A percentile compares a stretch with the other conserved stretches of the same genome.
Conservation (phyloP, 176 grass and related monocot species). For the Zizania latifolia region DNA sequence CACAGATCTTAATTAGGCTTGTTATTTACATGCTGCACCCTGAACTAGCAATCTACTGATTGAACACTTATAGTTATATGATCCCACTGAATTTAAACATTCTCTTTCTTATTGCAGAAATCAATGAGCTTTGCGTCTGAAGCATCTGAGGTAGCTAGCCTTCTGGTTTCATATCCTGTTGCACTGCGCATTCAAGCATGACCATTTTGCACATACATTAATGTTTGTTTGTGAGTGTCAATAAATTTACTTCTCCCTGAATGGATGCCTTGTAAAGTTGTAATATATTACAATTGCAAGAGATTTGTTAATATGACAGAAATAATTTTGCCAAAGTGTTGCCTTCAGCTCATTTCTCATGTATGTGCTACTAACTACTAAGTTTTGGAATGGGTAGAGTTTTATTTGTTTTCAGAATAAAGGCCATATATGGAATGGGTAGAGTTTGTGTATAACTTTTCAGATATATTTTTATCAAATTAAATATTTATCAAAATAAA, state of each 20-base stretch:
- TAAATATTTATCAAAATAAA: background rate
- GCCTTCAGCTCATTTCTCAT: background rate
- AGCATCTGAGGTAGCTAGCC: constrained; percentile 56
- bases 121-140: constrained; percentile 57
- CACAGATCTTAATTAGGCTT: constrained; percentile 15
- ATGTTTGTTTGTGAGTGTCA: background rate
- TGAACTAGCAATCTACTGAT: constrained; percentile 10
- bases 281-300: background rate
- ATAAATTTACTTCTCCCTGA: background rate
- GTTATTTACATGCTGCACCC: constrained; percentile 16
- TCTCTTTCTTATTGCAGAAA: constrained; percentile 53
- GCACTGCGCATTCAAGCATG: background rate
- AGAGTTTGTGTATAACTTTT: background rate
- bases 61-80: background rate
- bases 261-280: background rate
- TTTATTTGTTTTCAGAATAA: background rate
- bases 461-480: background rate
- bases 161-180: constrained; percentile 26
- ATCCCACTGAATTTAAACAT: constrained; percentile 10
- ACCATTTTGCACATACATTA: constrained; percentile 8
- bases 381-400: background rate
- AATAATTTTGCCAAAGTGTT: constrained; percentile 8
- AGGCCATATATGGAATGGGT: background rate
- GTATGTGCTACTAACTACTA: constrained; percentile 3
- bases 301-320: background rate